phyloP scores from a whole-genome alignment of 805 yeast genomes.

The Jamesozyma spencerorum region DNA sequence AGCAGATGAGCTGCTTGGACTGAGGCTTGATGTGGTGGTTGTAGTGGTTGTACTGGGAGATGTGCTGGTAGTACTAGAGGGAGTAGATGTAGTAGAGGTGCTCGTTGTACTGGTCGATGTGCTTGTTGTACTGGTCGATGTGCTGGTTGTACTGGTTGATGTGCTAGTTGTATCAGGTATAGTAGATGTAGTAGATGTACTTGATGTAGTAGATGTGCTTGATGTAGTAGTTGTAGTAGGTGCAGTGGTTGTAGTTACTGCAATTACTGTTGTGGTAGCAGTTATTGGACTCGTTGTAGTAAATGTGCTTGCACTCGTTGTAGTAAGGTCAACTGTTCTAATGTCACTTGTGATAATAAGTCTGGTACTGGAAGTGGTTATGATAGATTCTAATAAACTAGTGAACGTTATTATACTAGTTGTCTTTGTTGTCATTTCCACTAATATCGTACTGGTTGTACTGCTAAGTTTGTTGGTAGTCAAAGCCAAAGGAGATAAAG shows the following conservation, averaged over 20 bases:
- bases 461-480: too few species aligned
- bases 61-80: conserved; percentile 3
- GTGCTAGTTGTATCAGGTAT: conserved; percentile 2
- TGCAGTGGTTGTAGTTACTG: neutral
- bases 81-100: conserved; percentile 3
- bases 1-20: neutral
- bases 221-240: conserved; percentile 2
- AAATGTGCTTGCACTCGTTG: neutral
- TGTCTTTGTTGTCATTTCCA: neutral
- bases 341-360: too few species aligned
- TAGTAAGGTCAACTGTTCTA: neutral
- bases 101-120: conserved; percentile 7
- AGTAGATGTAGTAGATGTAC: conserved; percentile 1
- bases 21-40: neutral
- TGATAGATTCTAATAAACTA: too few species aligned
- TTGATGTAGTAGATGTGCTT: neutral
- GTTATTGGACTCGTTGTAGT: neutral
- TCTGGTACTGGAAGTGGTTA: too few species aligned
- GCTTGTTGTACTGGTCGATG: conserved; percentile 5
- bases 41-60: conserved; percentile 4
- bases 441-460: neutral
- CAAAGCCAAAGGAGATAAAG: too few species aligned
- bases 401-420: neutral
- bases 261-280: neutral
- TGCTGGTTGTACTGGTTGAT: conserved; percentile 2